A percentile compares a stretch with the other conserved stretches of the same genome.
Evolutionary conservation across 148 eudicot genomes (phyloP).

Genomic region (Agrostemma githago): DNA sequence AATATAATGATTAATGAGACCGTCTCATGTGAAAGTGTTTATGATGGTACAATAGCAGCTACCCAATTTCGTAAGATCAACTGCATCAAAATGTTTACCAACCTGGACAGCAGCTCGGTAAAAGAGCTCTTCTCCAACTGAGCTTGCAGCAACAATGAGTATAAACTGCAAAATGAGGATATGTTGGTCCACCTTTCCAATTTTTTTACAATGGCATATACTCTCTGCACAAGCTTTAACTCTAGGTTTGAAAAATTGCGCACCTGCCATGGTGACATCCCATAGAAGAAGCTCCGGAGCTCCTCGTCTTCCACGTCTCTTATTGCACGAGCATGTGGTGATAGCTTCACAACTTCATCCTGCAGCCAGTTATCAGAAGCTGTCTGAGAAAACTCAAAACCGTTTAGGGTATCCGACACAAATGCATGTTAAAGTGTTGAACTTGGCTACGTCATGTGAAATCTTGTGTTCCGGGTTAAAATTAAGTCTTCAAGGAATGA

Average conservation of each 20-base stretch:
- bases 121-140: slow-evolving; percentile 97
- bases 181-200: slow-evolving; percentile 14
- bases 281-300: slow-evolving; percentile 86
- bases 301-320: slow-evolving; percentile 99
- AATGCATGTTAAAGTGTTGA: neutral
- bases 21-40: too few relatives aligned
- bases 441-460: neutral
- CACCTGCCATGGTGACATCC: slow-evolving; percentile 99
- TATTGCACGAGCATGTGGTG: slow-evolving; percentile 98
- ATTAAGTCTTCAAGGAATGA: neutral
- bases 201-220: neutral
- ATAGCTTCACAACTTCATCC: slow-evolving; percentile 98
- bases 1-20: too few relatives aligned
- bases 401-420: neutral
- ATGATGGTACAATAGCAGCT: neutral
- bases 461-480: neutral
- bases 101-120: slow-evolving; percentile 99
- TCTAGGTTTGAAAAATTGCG: neutral
- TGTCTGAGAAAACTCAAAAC: neutral
- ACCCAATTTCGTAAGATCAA: neutral
- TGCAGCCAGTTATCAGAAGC: slow-evolving; percentile 25
- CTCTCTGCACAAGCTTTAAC: neutral
- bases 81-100: slow-evolving; percentile 9
- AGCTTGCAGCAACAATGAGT: slow-evolving; percentile 91
- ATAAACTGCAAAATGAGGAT: slow-evolving; percentile 52